A percentile compares a stretch with the other conserved stretches of the same genome.
Evolutionary conservation across 2,329 filamentous ascomycete species (phyloP).

Genomic region (Ramularia endophylla): DNA sequence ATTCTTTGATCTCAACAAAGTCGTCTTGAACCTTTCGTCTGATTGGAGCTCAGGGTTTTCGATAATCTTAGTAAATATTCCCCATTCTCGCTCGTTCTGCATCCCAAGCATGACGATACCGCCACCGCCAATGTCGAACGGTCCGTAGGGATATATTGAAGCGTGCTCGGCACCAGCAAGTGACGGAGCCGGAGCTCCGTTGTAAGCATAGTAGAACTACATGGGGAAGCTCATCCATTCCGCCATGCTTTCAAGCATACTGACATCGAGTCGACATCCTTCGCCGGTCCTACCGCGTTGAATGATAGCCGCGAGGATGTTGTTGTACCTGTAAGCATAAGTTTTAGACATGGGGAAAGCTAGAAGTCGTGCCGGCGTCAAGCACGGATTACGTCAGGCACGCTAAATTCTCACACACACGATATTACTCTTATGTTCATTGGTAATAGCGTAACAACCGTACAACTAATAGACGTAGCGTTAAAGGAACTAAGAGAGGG

Average conservation of each 20-base stretch:
- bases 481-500: no score
- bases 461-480: no score
- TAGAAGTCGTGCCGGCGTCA: no score
- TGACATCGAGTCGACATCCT: conserved; percentile 49
- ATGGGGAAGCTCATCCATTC: conserved; percentile 62
- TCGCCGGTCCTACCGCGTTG: conserved; percentile 46
- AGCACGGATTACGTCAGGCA: no score
- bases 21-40: conserved; percentile 45
- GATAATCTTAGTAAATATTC: conserved; percentile 46
- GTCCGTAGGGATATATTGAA: conserved; percentile 52
- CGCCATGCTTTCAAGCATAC: conserved; percentile 54
- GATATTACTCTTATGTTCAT: no score
- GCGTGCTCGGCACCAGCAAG: conserved; percentile 50
- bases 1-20: conserved; percentile 43
- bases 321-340: no score
- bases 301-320: conserved; percentile 85
- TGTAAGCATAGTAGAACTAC: conserved; percentile 55
- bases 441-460: no score
- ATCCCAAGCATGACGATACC: conserved; percentile 50
- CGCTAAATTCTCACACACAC: no score
- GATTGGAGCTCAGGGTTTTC: conserved; percentile 36
- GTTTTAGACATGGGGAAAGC: no score
- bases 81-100: conserved; percentile 55
- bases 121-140: conserved; percentile 45
- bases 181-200: conserved; percentile 39